Evolutionary conservation across 441 rosid species (phyloP).

Genomic region (Euphorbia schlechtendalii): DNA sequence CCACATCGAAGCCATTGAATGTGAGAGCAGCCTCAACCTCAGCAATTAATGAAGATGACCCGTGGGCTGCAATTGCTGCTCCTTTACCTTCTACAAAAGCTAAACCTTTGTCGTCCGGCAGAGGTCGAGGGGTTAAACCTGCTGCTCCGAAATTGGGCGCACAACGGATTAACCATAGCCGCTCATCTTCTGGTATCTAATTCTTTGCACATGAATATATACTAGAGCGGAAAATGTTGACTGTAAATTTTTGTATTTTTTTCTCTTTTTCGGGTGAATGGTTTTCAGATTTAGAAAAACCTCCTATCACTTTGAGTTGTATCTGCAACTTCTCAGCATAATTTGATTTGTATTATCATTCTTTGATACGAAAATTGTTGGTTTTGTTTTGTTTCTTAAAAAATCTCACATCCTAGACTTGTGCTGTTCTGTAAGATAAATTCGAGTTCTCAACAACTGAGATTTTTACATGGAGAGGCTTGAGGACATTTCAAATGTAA

Average conservation of each 20-base stretch:
- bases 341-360: constrained; percentile 57
- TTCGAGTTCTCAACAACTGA: too few relatives aligned
- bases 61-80: constrained; percentile 98
- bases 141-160: constrained; percentile 75
- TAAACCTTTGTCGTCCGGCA: constrained; percentile 68
- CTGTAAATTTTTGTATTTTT: constrained; percentile 34
- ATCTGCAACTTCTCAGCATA: constrained; percentile 18
- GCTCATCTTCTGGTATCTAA: constrained; percentile 59
- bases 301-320: constrained; percentile 21
- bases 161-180: constrained; percentile 68
- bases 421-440: too few relatives aligned
- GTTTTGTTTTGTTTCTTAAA: neutral
- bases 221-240: neutral
- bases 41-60: constrained; percentile 59
- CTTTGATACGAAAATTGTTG: constrained; percentile 26
- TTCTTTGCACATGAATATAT: neutral
- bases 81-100: constrained; percentile 81
- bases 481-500: neutral
- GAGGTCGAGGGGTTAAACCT: constrained; percentile 73
- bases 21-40: constrained; percentile 38
- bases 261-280: constrained; percentile 25
- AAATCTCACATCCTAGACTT: neutral
- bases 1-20: constrained; percentile 56
- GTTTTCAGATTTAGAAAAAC: constrained; percentile 13
- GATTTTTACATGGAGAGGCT: too few relatives aligned